phyloP scores from a whole-genome alignment of 148 eudicot species.

The Chenopodium formosanum region DNA sequence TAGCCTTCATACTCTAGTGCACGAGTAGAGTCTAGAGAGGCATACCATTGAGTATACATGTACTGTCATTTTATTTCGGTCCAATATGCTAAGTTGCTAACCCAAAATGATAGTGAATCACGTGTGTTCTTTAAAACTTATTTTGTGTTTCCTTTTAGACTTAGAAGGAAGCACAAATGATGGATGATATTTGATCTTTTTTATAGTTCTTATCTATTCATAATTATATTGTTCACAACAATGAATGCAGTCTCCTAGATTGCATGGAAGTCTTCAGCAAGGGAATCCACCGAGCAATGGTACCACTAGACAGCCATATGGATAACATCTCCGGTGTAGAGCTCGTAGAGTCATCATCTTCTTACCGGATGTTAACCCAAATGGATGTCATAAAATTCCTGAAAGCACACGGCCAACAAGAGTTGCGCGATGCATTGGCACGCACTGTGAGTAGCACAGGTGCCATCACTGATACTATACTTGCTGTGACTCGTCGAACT shows the following conservation, averaged over 20 bases:
- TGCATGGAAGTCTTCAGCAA: conserved; percentile 97
- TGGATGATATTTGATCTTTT: too few species aligned
- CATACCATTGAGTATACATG: too few species aligned
- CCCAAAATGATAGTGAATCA: too few species aligned
- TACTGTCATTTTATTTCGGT: too few species aligned
- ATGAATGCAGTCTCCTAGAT: conserved; percentile 56
- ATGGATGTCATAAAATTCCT: conserved; percentile 78
- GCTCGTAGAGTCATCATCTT: conserved; percentile 71
- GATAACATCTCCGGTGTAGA: conserved; percentile 73
- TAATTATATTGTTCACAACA: neutral
- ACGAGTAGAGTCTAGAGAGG: too few species aligned
- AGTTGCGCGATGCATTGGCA: conserved; percentile 37
- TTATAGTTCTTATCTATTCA: neutral
- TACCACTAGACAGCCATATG: conserved; percentile 66
- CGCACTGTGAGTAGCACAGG: conserved; percentile 36
- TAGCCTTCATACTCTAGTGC: too few species aligned
- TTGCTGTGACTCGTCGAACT: conserved; percentile 52
- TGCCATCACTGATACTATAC: conserved; percentile 43
- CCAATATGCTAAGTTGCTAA: too few species aligned
- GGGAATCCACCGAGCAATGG: conserved; percentile 87
- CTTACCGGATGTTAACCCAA: conserved; percentile 75
- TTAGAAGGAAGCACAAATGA: too few species aligned
- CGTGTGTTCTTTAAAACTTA: too few species aligned
- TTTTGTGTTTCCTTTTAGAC: too few species aligned
- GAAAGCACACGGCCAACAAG: conserved; percentile 29